Percentiles rank a stretch among this genome's conserved stretches.
Evolutionary conservation across 2,329 filamentous ascomycete genomes (phyloP).

Genomic region (Pleomassaria siparia): DNA sequence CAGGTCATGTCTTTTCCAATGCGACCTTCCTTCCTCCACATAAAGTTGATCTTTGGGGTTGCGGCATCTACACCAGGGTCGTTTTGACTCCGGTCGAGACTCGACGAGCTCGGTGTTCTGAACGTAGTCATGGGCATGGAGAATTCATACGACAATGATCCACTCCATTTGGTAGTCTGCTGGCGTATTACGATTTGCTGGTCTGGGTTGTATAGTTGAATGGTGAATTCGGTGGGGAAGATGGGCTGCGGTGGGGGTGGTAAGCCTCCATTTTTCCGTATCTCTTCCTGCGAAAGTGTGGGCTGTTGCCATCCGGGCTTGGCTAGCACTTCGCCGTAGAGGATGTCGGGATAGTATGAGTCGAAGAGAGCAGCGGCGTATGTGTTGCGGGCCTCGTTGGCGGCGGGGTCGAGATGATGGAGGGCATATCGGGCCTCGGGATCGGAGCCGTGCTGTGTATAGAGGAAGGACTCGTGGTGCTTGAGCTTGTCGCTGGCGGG

Average conservation of each 20-base stretch:
- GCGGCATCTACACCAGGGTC: slow-evolving; percentile 56
- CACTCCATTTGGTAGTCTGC: slow-evolving; percentile 76
- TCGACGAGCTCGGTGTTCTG: slow-evolving; percentile 73
- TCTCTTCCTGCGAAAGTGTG: slow-evolving; percentile 76
- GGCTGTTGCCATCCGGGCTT: slow-evolving; percentile 85
- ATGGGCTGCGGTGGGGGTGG: slow-evolving; percentile 69
- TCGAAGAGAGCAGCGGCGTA: slow-evolving; percentile 88
- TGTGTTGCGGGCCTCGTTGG: slow-evolving; percentile 71
- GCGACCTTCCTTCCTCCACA: slow-evolving; percentile 86
- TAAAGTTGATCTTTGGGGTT: slow-evolving; percentile 77
- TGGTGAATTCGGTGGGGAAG: slow-evolving; percentile 74
- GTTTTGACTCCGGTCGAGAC: slow-evolving; percentile 71
- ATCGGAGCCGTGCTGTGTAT: slow-evolving; percentile 76
- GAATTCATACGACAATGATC: slow-evolving; percentile 83
- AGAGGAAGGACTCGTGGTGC: slow-evolving; percentile 57
- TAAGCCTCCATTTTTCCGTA: slow-evolving; percentile 68
- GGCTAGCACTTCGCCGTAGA: slow-evolving; percentile 85
- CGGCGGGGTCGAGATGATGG: slow-evolving; percentile 71
- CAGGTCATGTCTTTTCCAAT: slow-evolving; percentile 87
- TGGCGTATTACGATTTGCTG: slow-evolving; percentile 73
- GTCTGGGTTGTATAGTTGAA: slow-evolving; percentile 93
- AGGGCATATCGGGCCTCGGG: slow-evolving; percentile 79
- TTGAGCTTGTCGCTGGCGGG: slow-evolving; percentile 51
- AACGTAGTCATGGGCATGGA: slow-evolving; percentile 88
- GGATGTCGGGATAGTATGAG: slow-evolving; percentile 73